These are phyloP conservation scores for Glomus cerebriforme DNA, from an alignment of 192 early-diverging fungal species.

Conservation along the genomic window DNA sequence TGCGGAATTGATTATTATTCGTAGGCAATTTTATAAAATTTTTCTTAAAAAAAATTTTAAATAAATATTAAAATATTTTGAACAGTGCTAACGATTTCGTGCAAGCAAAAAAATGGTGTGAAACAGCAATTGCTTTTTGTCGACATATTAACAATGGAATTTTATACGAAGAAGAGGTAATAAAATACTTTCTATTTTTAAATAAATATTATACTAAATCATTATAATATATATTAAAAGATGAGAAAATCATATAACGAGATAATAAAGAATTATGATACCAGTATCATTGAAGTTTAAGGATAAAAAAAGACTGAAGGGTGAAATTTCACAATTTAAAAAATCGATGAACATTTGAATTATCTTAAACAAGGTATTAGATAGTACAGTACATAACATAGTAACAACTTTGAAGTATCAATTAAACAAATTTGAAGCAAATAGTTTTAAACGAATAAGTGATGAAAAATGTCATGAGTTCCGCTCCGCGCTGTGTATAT, in stretches of 20 bases:
- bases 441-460: too few species aligned
- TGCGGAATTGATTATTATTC: constrained; percentile 36
- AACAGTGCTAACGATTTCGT: constrained; percentile 20
- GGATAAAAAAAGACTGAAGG: too few species aligned
- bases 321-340: too few species aligned
- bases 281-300: neutral
- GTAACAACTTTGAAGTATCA: too few species aligned
- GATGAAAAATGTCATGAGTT: too few species aligned
- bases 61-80: neutral
- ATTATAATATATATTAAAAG: neutral
- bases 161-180: constrained; percentile 29
- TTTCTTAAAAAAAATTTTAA: neutral
- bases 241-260: constrained; percentile 29
- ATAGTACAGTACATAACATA: too few species aligned
- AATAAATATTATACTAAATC: neutral
- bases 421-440: too few species aligned
- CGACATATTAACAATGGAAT: constrained; percentile 16
- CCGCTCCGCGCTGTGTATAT: too few species aligned
- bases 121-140: constrained; percentile 29
- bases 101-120: constrained; percentile 32
- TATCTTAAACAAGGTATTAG: too few species aligned
- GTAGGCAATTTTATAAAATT: neutral
- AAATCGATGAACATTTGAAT: too few species aligned
- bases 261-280: constrained; percentile 27
- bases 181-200: neutral